Percentiles rank a stretch among this genome's conserved stretches.
Evolutionary conservation across 202 grass and related monocot species (phyloP).

Genomic region (Schoenoplectus triqueter): DNA sequence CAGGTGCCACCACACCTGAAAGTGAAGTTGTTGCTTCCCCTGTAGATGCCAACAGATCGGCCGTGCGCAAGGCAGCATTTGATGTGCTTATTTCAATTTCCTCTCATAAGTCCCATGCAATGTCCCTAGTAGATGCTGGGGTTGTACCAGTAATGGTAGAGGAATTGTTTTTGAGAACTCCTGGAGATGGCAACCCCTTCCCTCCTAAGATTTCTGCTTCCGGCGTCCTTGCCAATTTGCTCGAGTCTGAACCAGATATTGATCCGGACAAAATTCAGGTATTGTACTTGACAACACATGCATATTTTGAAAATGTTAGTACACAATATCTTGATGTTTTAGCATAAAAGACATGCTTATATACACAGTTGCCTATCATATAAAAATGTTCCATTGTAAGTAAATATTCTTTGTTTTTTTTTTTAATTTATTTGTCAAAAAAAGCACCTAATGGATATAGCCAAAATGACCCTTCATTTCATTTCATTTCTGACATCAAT

Average conservation of each 20-base stretch:
- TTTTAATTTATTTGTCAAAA: too few relatives aligned
- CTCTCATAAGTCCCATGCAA: constrained; percentile 62
- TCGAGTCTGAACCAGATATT: constrained; percentile 60
- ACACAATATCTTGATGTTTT: not conserved
- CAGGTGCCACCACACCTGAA: not conserved
- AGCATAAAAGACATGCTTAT: not conserved
- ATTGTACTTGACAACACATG: not conserved
- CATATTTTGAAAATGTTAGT: not conserved
- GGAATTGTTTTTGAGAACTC: constrained; percentile 64
- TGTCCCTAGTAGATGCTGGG: constrained; percentile 55
- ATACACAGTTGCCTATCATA: not conserved
- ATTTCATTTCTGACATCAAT: not conserved
- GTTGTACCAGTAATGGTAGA: constrained; percentile 69
- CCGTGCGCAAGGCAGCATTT: constrained; percentile 65
- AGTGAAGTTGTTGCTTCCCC: not conserved
- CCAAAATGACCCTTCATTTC: constrained; percentile 21
- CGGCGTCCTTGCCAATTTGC: constrained; percentile 67
- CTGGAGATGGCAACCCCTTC: constrained; percentile 53
- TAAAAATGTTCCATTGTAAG: not conserved
- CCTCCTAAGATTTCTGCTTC: constrained; percentile 68
- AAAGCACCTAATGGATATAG: not conserved
- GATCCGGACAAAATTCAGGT: constrained; percentile 41
- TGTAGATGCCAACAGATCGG: constrained; percentile 23
- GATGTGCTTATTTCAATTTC: constrained; percentile 82
- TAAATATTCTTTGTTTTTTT: not conserved